Percentiles rank a stretch among this genome's conserved stretches.
These are phyloP conservation scores for Penicillium turbatum DNA, from an alignment of 495 filamentous ascomycete genomes.

Conservation along the genomic window DNA sequence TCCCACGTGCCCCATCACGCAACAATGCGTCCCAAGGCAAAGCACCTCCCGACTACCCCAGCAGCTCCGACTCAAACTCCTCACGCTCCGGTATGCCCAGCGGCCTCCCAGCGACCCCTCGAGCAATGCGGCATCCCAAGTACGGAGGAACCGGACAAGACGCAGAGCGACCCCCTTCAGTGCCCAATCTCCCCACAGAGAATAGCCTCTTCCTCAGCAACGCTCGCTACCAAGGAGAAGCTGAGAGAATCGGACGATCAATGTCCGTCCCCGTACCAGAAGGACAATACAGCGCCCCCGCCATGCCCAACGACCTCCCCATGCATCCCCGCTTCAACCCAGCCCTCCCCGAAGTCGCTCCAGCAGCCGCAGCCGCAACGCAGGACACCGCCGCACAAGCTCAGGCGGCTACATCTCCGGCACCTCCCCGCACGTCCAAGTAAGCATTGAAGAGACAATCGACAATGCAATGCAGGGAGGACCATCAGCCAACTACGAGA, in stretches of 20 bases:
- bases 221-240: constrained; percentile 61
- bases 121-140: constrained; percentile 77
- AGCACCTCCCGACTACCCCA: constrained; percentile 45
- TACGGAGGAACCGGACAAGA: constrained; percentile 54
- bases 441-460: constrained; percentile 66
- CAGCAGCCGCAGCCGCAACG: constrained; percentile 35
- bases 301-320: constrained; percentile 43
- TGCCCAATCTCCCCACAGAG: constrained; percentile 60
- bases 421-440: constrained; percentile 32
- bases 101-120: constrained; percentile 77
- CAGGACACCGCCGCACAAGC: constrained; percentile 36
- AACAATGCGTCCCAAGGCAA: constrained; percentile 36
- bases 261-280: constrained; percentile 72
- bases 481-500: constrained; percentile 42
- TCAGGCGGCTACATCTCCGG: constrained; percentile 29
- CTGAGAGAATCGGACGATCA: constrained; percentile 54
- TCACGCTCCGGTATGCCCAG: constrained; percentile 43
- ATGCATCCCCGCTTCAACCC: constrained; percentile 57
- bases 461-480: constrained; percentile 39
- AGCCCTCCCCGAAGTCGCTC: constrained; percentile 49
- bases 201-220: constrained; percentile 51
- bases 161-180: constrained; percentile 53
- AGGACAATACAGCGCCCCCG: constrained; percentile 39
- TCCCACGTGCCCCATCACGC: constrained; percentile 39
- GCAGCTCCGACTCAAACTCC: constrained; percentile 41